Evolutionary conservation across 441 rosid genomes (phyloP), one percentile per base, ranked within the genome.

Genomic region (Biscutella auriculata): DNA sequence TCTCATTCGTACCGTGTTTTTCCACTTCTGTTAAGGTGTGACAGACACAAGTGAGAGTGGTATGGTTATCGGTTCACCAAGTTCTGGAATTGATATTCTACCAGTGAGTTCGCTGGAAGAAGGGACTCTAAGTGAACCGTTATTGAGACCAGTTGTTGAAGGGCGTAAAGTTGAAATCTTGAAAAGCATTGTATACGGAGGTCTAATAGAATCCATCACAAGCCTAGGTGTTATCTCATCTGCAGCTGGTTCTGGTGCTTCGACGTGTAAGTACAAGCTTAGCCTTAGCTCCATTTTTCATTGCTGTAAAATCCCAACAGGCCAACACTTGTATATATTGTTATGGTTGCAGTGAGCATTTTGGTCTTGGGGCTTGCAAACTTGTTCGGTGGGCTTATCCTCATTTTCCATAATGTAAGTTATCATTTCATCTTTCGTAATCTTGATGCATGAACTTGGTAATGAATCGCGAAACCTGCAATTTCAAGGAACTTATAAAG

Each of bases 121-220:
- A 16, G 63, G 44, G 9, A 57, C 49, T 49, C 27, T 57, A 14
- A 36, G 9, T 9, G 51, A 43, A 45, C 64, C 73, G 3, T 51
- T 63, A 57, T 13, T 57, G 28, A 13, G 39, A 51, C 67, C 40
- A 62, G 64, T 43, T 40, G 62, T 53, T 42, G 73, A 62, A 68
- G 66, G 71, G 45, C 62, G 17, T 45, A 70, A 63, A 34, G 15
- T 71, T 62, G 98, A 93, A 47, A 72, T 88, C 53, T 43, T 85
- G 63, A 93, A 87, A 79, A 80, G 98, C 75, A 80, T 93, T 35
- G 84, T 88, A 1, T 93, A 84, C 10, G 98, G 98, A 53, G 98
- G 98, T 69, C 70, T 93, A 52, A 27, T 77, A 28, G 97, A 93
- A 81, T 77, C 83, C 58, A 79, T 87, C 60, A 74, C 97, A 58